Percentiles rank a stretch among this genome's conserved stretches.
Evolutionary conservation across 257 asterid genomes (phyloP).

Genomic region (Scutellaria baicalensis): DNA sequence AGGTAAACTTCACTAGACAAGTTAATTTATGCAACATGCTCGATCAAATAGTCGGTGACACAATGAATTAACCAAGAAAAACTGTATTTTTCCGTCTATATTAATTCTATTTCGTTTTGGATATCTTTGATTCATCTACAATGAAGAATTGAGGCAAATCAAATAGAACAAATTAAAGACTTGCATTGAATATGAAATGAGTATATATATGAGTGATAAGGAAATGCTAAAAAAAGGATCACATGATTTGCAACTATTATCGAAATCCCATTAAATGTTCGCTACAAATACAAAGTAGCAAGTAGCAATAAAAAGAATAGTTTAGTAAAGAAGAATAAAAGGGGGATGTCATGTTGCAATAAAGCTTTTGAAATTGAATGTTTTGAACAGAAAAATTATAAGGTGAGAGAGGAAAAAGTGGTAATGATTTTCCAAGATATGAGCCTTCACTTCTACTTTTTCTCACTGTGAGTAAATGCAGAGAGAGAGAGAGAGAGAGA

Average conservation of each 20-base stretch:
- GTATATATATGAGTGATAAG: not conserved
- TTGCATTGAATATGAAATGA: too few relatives aligned
- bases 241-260: too few relatives aligned
- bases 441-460: constrained; percentile 2
- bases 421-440: constrained; percentile 3
- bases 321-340: not conserved
- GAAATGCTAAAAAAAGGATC: not conserved
- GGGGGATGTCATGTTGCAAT: not conserved
- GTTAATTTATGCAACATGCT: too few relatives aligned
- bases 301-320: not conserved
- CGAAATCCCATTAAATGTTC: not conserved
- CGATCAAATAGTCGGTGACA: too few relatives aligned
- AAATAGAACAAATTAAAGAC: too few relatives aligned
- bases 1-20: too few relatives aligned
- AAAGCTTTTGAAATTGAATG: constrained; percentile 1
- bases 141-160: too few relatives aligned
- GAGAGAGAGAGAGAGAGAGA: constrained; percentile 5
- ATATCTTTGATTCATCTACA: too few relatives aligned
- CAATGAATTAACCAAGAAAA: too few relatives aligned
- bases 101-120: too few relatives aligned
- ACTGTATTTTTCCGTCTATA: too few relatives aligned
- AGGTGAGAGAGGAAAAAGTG: constrained; percentile 6
- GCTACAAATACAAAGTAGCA: not conserved
- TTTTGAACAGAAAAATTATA: not conserved
- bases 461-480: constrained; percentile 38